Percentiles rank a stretch among this genome's conserved stretches.
phyloP scores from a whole-genome alignment of 331 rosid species.

The Dryas integrifolia region DNA sequence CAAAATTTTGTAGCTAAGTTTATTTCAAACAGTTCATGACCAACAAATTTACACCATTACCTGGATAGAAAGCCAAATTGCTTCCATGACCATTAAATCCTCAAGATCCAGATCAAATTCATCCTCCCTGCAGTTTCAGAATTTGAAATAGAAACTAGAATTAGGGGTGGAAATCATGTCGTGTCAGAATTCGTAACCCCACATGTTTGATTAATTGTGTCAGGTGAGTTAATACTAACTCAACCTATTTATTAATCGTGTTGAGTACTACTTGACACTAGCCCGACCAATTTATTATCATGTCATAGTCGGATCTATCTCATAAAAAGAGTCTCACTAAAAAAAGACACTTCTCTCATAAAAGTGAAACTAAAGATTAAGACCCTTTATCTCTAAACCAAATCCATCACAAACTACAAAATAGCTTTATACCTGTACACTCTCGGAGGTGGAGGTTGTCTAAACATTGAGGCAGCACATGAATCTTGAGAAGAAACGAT shows the following conservation, averaged over 20 bases:
- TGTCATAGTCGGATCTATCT: not conserved
- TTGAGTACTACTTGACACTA: not conserved
- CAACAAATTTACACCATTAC: constrained; percentile 29
- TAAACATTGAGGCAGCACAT: constrained; percentile 44
- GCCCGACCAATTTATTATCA: not conserved
- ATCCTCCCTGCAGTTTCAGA: constrained; percentile 65
- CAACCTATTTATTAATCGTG: too few relatives aligned
- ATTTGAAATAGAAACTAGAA: constrained; percentile 3
- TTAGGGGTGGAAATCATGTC: not conserved
- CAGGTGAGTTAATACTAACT: too few relatives aligned
- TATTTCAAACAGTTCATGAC: constrained; percentile 16
- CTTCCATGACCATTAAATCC: constrained; percentile 99
- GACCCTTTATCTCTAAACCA: not conserved
- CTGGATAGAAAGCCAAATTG: constrained; percentile 99
- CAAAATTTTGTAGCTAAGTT: not conserved
- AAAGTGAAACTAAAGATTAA: not conserved
- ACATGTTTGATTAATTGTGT: too few relatives aligned
- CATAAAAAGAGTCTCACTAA: too few relatives aligned
- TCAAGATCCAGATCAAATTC: constrained; percentile 93
- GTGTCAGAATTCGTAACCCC: too few relatives aligned
- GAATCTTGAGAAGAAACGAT: constrained; percentile 63
- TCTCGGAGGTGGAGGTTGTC: constrained; percentile 50
- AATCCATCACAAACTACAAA: not conserved
- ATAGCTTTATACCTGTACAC: constrained; percentile 35
- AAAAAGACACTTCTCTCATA: too few relatives aligned